Evolutionary conservation across 768 basidiomycete genomes (phyloP).

Genomic region (Gloeopeniophorella convolvens): DNA sequence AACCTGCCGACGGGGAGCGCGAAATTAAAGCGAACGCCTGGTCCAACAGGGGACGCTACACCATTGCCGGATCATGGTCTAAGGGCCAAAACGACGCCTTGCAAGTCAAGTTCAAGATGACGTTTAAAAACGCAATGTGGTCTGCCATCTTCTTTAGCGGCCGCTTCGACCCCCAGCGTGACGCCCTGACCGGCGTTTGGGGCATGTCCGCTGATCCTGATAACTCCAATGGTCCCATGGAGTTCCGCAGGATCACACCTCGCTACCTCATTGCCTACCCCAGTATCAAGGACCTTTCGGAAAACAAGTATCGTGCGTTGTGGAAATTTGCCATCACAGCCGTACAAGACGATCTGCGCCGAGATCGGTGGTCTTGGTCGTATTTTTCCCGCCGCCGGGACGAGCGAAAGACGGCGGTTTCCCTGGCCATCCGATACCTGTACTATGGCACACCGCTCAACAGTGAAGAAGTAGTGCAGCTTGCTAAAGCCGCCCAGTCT

Average conservation of each 20-base stretch:
- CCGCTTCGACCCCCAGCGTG: constrained; percentile 1
- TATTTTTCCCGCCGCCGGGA: constrained; percentile 29
- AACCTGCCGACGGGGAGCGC: constrained; percentile 4
- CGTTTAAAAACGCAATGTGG: constrained; percentile 7
- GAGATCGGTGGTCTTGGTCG: constrained; percentile 26
- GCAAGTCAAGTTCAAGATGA: constrained; percentile 17
- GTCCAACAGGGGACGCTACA: constrained; percentile 13
- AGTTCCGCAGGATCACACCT: constrained; percentile 25
- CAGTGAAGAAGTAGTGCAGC: constrained; percentile 19
- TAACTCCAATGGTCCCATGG: constrained; percentile 4
- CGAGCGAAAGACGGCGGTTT: constrained; percentile 23
- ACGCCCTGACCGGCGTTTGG: constrained; percentile 7
- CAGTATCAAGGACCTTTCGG: constrained; percentile 20
- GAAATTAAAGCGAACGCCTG: constrained; percentile 12
- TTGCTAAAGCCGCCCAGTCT: constrained; percentile 14
- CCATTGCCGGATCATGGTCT: constrained; percentile 17
- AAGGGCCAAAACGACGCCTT: constrained; percentile 12
- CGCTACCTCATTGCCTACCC: constrained; percentile 24
- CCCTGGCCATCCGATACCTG: constrained; percentile 22
- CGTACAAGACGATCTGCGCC: constrained; percentile 21
- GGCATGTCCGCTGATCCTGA: not conserved
- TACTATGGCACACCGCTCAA: constrained; percentile 21
- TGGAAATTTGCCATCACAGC: constrained; percentile 29
- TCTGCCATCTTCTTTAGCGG: constrained; percentile 2
- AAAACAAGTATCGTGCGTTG: constrained; percentile 25